Conservation (phyloP, 1,284 basidiomycete species). For the Cryptococcus sp. region DNA sequence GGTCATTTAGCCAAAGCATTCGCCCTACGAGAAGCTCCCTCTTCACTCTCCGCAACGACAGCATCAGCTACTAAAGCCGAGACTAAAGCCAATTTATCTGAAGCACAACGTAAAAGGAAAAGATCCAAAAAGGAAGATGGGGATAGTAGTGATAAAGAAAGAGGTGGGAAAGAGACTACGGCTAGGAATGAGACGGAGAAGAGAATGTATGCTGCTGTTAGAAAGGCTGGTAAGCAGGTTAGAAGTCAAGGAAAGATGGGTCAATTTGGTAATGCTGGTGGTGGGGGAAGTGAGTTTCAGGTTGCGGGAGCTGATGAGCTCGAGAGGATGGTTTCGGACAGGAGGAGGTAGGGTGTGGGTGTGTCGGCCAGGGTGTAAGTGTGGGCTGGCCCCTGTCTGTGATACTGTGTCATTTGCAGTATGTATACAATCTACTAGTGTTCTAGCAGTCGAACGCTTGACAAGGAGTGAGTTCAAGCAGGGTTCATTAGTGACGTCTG, state of each 20-base stretch:
- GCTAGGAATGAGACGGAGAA: slow-evolving; percentile 61
- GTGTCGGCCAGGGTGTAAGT: too few relatives aligned
- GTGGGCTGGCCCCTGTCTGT: too few relatives aligned
- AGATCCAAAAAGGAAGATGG: slow-evolving; percentile 36
- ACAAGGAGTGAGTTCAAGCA: too few relatives aligned
- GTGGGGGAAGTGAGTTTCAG: slow-evolving; percentile 68
- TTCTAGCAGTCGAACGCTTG: too few relatives aligned
- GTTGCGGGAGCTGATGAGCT: slow-evolving; percentile 64
- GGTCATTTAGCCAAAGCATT: slow-evolving; percentile 97
- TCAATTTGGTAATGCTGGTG: slow-evolving; percentile 52
- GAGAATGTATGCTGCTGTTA: slow-evolving; percentile 82
- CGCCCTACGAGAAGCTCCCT: slow-evolving; percentile 88
- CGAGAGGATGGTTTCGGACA: slow-evolving; percentile 57
- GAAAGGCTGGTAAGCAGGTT: slow-evolving; percentile 72
- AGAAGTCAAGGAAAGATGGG: slow-evolving; percentile 77
- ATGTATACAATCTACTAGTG: too few relatives aligned
- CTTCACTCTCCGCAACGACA: slow-evolving; percentile 51
- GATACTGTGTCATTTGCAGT: too few relatives aligned
- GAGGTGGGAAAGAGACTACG: slow-evolving; percentile 46
- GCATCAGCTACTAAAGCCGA: slow-evolving; percentile 31
- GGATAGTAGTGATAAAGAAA: slow-evolving; percentile 52
- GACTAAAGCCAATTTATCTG: slow-evolving; percentile 16
- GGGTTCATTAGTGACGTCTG: too few relatives aligned
- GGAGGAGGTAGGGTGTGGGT: slow-evolving; percentile 6
- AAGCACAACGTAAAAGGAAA: slow-evolving; percentile 48